Conservation (phyloP, 306 rosid species). For the Coriaria nepalensis region DNA sequence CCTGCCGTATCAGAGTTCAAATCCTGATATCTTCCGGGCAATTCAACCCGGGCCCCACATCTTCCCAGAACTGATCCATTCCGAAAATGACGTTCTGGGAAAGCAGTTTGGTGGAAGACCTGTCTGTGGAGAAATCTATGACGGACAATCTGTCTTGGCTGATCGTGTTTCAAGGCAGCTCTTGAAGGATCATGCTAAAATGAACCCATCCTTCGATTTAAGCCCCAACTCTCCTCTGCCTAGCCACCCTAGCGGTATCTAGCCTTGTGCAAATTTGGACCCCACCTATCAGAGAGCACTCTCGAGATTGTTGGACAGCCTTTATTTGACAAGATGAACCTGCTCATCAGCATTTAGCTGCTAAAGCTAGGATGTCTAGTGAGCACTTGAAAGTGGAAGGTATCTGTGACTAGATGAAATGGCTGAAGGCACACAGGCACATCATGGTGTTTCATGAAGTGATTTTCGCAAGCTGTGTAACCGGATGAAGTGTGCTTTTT, state of each 20-base stretch:
- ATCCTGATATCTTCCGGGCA: conserved; percentile 30
- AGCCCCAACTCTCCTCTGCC: conserved; percentile 19
- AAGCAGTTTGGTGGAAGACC: conserved; percentile 29
- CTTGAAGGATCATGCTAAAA: conserved; percentile 34
- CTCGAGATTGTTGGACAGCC: neutral
- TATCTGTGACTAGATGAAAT: too few relatives aligned
- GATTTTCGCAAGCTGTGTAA: too few relatives aligned
- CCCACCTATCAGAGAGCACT: conserved; percentile 7
- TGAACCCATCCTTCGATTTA: conserved; percentile 22
- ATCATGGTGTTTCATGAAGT: too few relatives aligned
- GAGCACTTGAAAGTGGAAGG: too few relatives aligned
- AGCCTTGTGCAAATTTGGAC: conserved; percentile 5
- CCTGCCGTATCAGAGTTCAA: conserved; percentile 25
- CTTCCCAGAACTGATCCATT: conserved; percentile 21
- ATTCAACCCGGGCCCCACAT: conserved; percentile 29
- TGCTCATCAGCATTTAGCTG: too few relatives aligned
- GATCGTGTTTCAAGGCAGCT: conserved; percentile 48
- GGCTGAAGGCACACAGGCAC: too few relatives aligned
- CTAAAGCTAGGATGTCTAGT: too few relatives aligned
- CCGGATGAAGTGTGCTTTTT: neutral
- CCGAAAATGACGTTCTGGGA: conserved; percentile 25
- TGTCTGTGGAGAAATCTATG: conserved; percentile 23
- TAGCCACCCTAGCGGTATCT: conserved; percentile 14
- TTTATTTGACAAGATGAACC: neutral
- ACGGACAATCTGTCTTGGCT: conserved; percentile 29